Evolutionary conservation across 495 filamentous ascomycete genomes (phyloP), one percentile per base, ranked within the genome.

Genomic region (Tuber indicum): DNA sequence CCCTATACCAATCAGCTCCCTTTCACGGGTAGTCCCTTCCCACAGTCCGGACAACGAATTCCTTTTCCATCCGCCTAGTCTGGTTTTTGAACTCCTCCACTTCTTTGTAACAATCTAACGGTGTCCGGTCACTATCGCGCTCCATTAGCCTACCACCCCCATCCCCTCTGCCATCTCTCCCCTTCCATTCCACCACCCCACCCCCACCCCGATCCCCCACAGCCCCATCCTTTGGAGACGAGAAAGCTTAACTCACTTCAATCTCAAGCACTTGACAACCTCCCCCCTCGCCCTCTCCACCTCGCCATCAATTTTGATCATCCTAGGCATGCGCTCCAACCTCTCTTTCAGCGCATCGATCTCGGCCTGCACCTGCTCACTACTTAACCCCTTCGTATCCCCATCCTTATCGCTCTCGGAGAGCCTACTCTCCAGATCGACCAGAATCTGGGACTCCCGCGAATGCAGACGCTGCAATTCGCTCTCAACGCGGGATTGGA

Each of bases 71-170:
- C 84, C 86, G 88, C 72, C 93, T 89, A 44, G 97, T 94, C 87
- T 96, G 93, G 80, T 87, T 87, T 88, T 92, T 96, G 82, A 99
- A 99, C 44, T 86, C 87, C 85, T 93, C 92, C 32, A 98, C 94
- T 88, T 99, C 96, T 85, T 90, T 88, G 91, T 93, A 98, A 88
- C 96, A 99, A 87, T 98, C 91, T 84, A 99, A 85, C 83, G 96
- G 96, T 85, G 94, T 88, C 73, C 94, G 87, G 82, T 98, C 95
- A 86, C 81, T 82, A 76, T 75, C 44, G 10, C 46, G 66, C 46
- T 14, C 43, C 43, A 10, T 74, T 62, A 62, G 44, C 23, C 46
- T 36, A 14, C 36, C 39, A 44, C 42, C 21, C 72, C 21, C 45
- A 66, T 69, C 41, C 47, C 10, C 66, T 45, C 39, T 26, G n/a